Conservation (phyloP, 352 stramenopile species). For the Ophiocytium majus region DNA sequence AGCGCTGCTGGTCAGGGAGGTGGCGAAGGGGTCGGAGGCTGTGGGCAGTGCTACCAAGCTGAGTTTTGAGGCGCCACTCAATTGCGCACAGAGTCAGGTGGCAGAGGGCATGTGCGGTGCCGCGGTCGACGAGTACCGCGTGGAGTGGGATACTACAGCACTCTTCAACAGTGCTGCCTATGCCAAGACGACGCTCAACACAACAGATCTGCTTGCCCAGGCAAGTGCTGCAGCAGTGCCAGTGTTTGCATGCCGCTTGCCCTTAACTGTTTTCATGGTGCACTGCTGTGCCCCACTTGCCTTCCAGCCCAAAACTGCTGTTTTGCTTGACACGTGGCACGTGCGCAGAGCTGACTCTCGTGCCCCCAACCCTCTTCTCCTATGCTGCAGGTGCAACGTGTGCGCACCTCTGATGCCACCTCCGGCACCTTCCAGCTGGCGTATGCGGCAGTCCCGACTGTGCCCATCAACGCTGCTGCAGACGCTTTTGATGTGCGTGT, state of each 20-base stretch:
- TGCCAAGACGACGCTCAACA: not conserved
- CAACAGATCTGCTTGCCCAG: constrained; percentile 17
- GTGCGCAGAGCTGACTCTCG: too few species aligned
- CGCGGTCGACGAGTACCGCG: constrained; percentile 58
- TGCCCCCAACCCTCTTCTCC: too few species aligned
- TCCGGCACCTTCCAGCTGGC: constrained; percentile 77
- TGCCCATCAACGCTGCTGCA: constrained; percentile 74
- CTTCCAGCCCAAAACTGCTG: too few species aligned
- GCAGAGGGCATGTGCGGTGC: constrained; percentile 58
- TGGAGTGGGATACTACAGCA: constrained; percentile 56
- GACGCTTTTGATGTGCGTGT: constrained; percentile 72
- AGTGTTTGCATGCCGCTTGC: too few species aligned
- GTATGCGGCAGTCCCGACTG: constrained; percentile 72
- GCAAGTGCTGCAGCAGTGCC: too few species aligned
- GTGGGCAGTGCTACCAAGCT: constrained; percentile 59
- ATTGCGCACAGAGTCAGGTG: constrained; percentile 58
- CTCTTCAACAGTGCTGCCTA: constrained; percentile 38
- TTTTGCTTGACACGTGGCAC: too few species aligned
- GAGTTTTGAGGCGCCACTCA: constrained; percentile 62
- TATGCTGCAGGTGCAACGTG: constrained; percentile 9
- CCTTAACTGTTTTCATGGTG: too few species aligned
- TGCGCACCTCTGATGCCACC: constrained; percentile 31
- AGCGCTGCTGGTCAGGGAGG: constrained; percentile 69
- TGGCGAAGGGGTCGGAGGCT: constrained; percentile 70
- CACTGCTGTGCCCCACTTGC: too few species aligned